Evolutionary conservation across 2,329 filamentous ascomycete species (phyloP), one percentile per base, ranked within the genome.

Genomic region (Penicillium brasilianum): DNA sequence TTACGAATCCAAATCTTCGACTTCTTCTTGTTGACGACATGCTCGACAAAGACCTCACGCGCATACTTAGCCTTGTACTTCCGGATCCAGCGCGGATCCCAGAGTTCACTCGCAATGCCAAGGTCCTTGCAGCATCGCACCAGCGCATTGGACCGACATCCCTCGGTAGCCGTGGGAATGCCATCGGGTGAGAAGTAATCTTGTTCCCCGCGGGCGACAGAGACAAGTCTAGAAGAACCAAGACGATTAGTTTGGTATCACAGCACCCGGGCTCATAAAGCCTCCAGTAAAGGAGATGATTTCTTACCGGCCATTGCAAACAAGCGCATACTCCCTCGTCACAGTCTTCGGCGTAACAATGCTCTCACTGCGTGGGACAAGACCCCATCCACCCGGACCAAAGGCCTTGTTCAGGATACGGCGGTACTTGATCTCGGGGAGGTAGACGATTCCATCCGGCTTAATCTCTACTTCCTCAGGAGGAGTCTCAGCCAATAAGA

Each of bases 111-210:
- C 1, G 92, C 95, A 66, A 99, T 90, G 37, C 95, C 95, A 34
- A 99, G 81, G 77, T 99, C 95, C 82, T 99, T 99, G 83, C 95
- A 98, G 85, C 94, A 98, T 60, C 95, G 91, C 88, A 98, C 96
- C 68, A 99, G 84, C 13, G 95, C 95, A 75, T 99, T 99, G 65
- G 93, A 97, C 80, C 97, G 97, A 84, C 93, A 96, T 56, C 95
- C 95, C 80, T 99, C 95, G 62, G 93, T 93, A 9, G 95, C 93
- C 1, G 93, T 97, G 28, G 95, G 93, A 65, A 99, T 93, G 58
- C 90, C 90, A 69, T 97, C 93, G 36, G 92, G 86, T 69, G 86
- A 87, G 80, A 98, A 99, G 80, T 96, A 99, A 68, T 91, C 87
- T 82, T 97, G 94, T 78, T 98, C 95, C 74, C 95, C 95, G 67